Evolutionary conservation across 352 stramenopile species (phyloP).

Genomic region (Phytophthora syringae): DNA sequence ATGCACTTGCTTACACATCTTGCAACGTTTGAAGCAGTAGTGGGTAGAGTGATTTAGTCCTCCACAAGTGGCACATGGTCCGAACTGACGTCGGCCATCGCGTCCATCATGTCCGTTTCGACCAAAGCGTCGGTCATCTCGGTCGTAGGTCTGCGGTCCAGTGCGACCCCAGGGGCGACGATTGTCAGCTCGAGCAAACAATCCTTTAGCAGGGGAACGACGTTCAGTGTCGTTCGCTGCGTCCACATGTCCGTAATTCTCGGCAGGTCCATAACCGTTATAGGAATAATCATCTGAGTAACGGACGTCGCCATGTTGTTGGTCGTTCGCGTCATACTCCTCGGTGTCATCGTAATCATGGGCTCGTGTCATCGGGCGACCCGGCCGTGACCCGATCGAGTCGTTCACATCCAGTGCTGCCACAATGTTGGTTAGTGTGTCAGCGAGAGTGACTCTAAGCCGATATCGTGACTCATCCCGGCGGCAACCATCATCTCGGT

Average conservation of each 20-base stretch:
- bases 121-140: no score
- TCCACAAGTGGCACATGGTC: not conserved
- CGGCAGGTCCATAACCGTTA: not conserved
- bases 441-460: no score
- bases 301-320: no score
- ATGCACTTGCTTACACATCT: not conserved
- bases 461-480: not conserved
- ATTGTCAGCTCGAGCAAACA: no score
- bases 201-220: no score
- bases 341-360: not conserved
- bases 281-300: not conserved
- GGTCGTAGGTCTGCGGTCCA: no score
- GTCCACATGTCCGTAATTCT: not conserved
- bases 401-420: not conserved
- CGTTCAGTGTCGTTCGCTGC: no score
- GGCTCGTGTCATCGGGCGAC: not conserved
- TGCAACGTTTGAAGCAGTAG: not conserved
- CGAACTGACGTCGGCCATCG: no score
- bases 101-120: no score
- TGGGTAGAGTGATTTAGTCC: not conserved
- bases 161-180: no score
- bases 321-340: no score
- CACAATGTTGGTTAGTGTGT: not conserved
- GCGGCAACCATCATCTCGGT: not conserved
- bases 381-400: not conserved